These are phyloP conservation scores for Onygenales sp. DNA, from an alignment of 2,329 filamentous ascomycete species.

Conservation along the genomic window DNA sequence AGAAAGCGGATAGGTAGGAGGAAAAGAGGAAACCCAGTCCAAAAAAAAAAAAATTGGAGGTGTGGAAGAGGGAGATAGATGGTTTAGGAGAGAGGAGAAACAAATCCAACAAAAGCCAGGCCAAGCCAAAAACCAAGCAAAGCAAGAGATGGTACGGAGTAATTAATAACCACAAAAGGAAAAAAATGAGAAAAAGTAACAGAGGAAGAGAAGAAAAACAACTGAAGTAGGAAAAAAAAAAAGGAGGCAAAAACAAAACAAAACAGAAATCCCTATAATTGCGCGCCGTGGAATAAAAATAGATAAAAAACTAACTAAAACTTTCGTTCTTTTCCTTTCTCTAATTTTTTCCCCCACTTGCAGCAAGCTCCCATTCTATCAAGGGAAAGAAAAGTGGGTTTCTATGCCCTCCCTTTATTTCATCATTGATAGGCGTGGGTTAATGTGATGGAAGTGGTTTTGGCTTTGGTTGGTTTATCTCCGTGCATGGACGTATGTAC, in stretches of 20 bases:
- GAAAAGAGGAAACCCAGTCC: no score
- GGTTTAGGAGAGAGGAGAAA: neutral
- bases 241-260: constrained; percentile 8
- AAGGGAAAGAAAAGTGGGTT: no score
- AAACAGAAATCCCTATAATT: neutral
- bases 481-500: no score
- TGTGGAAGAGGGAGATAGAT: no score
- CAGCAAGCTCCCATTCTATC: no score
- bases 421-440: no score
- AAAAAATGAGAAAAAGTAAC: constrained; percentile 8
- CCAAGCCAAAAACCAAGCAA: constrained; percentile 6
- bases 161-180: constrained; percentile 1
- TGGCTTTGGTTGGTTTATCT: no score
- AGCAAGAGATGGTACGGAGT: no score
- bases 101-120: constrained; percentile 13
- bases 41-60: no score
- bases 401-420: no score
- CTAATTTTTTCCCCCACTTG: neutral
- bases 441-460: no score
- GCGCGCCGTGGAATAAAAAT: neutral
- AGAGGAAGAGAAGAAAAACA: constrained; percentile 6
- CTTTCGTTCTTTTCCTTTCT: constrained; percentile 8
- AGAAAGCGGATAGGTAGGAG: no score
- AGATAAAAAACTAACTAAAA: neutral
- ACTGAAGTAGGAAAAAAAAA: constrained; percentile 11